Evolutionary conservation across 2,329 filamentous ascomycete species (phyloP).

Genomic region (Calcarisporium arbuscula): DNA sequence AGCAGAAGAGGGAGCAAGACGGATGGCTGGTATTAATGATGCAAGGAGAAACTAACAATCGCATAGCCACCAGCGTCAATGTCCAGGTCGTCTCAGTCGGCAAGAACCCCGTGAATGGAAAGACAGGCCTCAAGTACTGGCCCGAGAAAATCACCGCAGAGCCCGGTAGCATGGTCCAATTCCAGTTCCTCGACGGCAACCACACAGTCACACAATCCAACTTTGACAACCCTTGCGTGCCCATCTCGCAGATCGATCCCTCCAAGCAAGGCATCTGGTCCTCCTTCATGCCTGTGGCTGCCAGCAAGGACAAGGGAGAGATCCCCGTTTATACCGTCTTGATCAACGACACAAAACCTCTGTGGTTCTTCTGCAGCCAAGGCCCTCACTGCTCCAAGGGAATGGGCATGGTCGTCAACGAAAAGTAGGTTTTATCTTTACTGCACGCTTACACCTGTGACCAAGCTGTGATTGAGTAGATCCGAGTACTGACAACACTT

Average conservation of each 20-base stretch:
- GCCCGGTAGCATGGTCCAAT: slow-evolving; percentile 59
- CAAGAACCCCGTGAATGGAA: slow-evolving; percentile 41
- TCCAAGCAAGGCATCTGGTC: slow-evolving; percentile 57
- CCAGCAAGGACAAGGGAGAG: slow-evolving; percentile 39
- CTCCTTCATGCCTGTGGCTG: slow-evolving; percentile 59
- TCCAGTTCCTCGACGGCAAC: slow-evolving; percentile 62
- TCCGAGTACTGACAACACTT: too few relatives aligned
- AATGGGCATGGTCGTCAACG: slow-evolving; percentile 74
- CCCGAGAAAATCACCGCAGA: slow-evolving; percentile 59
- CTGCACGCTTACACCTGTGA: too few relatives aligned
- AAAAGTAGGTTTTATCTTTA: slow-evolving; percentile 48
- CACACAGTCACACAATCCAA: slow-evolving; percentile 75
- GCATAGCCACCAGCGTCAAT: slow-evolving; percentile 24
- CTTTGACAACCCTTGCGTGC: slow-evolving; percentile 65
- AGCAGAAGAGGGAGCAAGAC: too few relatives aligned
- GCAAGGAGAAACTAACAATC: too few relatives aligned
- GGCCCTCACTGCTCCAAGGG: slow-evolving; percentile 66
- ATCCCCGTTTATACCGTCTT: slow-evolving; percentile 65
- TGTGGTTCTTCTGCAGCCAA: slow-evolving; percentile 77
- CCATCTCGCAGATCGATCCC: slow-evolving; percentile 46
- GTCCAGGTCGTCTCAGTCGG: slow-evolving; percentile 64
- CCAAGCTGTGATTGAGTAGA: too few relatives aligned
- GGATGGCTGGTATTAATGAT: too few relatives aligned
- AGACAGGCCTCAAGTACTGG: slow-evolving; percentile 49
- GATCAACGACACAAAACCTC: slow-evolving; percentile 61